phyloP scores from a whole-genome alignment of 305 asterid species.

The Rubia peregrina region DNA sequence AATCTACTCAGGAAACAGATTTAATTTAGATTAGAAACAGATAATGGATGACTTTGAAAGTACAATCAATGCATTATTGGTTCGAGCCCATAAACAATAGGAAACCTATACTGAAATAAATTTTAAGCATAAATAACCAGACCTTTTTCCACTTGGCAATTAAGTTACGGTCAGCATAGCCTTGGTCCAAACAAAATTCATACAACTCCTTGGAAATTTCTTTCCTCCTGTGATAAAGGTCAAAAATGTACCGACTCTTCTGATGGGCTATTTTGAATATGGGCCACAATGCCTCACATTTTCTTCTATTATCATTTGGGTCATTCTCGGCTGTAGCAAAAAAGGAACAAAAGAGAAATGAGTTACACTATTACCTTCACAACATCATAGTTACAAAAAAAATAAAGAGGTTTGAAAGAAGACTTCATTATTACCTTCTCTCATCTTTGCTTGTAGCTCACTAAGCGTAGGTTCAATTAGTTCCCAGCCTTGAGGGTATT shows the following conservation, averaged over 20 bases:
- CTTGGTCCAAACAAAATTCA: conserved; percentile 8
- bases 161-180: conserved; percentile 6
- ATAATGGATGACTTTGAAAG: not conserved
- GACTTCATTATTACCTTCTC: not conserved
- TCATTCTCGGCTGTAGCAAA: conserved; percentile 6
- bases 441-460: conserved; percentile 9
- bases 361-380: not conserved
- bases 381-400: not conserved
- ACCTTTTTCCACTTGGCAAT: conserved; percentile 14
- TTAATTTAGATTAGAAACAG: not conserved
- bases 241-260: conserved; percentile 5
- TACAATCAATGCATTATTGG: not conserved
- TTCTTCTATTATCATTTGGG: conserved; percentile 11
- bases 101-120: not conserved
- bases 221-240: conserved; percentile 10
- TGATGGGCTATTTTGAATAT: conserved; percentile 12
- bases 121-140: not conserved
- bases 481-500: conserved; percentile 8
- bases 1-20: not conserved
- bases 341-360: not conserved
- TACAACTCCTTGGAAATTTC: conserved; percentile 6
- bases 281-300: conserved; percentile 12
- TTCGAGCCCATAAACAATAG: not conserved
- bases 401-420: not conserved
- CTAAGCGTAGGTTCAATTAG: conserved; percentile 4